A percentile compares a stretch with the other conserved stretches of the same genome.
phyloP scores from a whole-genome alignment of 805 yeast genomes.

The Myxozyma vanderwaltii region DNA sequence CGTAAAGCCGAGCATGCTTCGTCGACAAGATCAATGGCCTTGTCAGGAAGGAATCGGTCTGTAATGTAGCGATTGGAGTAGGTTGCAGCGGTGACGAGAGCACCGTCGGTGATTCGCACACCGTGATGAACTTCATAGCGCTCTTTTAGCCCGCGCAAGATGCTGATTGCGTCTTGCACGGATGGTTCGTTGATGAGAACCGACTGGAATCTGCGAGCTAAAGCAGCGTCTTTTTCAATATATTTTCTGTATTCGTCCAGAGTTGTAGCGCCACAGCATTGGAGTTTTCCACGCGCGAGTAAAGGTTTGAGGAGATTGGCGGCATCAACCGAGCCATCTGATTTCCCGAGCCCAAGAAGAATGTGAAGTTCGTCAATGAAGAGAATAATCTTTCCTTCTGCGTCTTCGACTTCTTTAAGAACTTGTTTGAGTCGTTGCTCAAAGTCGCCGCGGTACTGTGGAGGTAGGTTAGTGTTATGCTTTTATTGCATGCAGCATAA shows the following conservation, averaged over 20 bases:
- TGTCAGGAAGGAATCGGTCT: slow-evolving; percentile 90
- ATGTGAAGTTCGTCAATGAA: slow-evolving; percentile 92
- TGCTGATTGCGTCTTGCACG: slow-evolving; percentile 87
- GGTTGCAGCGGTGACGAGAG: slow-evolving; percentile 90
- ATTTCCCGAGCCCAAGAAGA: slow-evolving; percentile 85
- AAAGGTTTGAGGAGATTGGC: slow-evolving; percentile 91
- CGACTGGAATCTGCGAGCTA: slow-evolving; percentile 91
- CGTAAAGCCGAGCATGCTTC: slow-evolving; percentile 96
- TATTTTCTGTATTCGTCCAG: slow-evolving; percentile 88
- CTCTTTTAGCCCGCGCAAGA: slow-evolving; percentile 89
- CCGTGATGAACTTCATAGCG: slow-evolving; percentile 97
- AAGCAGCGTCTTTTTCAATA: slow-evolving; percentile 94
- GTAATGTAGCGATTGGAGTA: slow-evolving; percentile 87
- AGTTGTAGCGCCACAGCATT: slow-evolving; percentile 96
- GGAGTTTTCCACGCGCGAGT: slow-evolving; percentile 85
- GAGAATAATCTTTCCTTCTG: slow-evolving; percentile 72
- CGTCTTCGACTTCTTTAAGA: slow-evolving; percentile 78
- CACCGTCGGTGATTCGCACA: slow-evolving; percentile 88
- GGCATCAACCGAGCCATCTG: slow-evolving; percentile 95
- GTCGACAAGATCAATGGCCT: slow-evolving; percentile 94
- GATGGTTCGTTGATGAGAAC: slow-evolving; percentile 84
- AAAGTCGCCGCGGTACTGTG: slow-evolving; percentile 84
- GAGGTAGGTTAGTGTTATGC: background rate
- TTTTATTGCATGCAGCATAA: background rate
- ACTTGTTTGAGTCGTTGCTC: slow-evolving; percentile 85